Percentiles rank a stretch among this genome's conserved stretches.
These are phyloP conservation scores for Xylariales sp. DNA, from an alignment of 2,329 filamentous ascomycete genomes.

Conservation along the genomic window DNA sequence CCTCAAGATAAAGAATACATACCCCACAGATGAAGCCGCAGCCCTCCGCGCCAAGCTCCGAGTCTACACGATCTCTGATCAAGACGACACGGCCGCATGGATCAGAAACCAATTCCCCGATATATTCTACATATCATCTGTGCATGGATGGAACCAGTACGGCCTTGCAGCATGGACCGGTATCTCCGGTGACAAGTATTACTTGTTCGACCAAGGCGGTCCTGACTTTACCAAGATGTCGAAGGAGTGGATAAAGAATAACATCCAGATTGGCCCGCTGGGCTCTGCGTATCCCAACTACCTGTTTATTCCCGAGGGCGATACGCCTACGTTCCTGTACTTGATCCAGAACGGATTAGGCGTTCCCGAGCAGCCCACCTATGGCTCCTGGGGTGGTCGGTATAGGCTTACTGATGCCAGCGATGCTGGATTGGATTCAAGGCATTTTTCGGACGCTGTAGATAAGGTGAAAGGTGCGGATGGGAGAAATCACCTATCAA, in stretches of 20 bases:
- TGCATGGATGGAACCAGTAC: slow-evolving; percentile 7
- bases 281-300: slow-evolving; percentile 41
- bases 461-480: slow-evolving; percentile 11
- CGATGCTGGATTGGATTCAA: neutral
- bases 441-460: slow-evolving; percentile 8
- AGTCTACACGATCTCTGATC: slow-evolving; percentile 4
- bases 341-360: slow-evolving; percentile 43
- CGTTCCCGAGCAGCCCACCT: slow-evolving; percentile 39
- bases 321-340: slow-evolving; percentile 46
- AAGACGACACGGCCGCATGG: slow-evolving; percentile 4
- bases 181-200: slow-evolving; percentile 4
- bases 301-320: slow-evolving; percentile 48
- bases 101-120: slow-evolving; percentile 2
- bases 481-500: slow-evolving; percentile 8
- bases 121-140: slow-evolving; percentile 1
- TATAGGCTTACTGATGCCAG: slow-evolving; percentile 21
- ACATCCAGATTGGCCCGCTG: slow-evolving; percentile 46
- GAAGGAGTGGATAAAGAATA: slow-evolving; percentile 45
- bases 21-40: slow-evolving; percentile 24
- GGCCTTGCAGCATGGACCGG: slow-evolving; percentile 3
- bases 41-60: slow-evolving; percentile 17
- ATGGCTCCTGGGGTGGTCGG: slow-evolving; percentile 45
- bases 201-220: slow-evolving; percentile 26
- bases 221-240: slow-evolving; percentile 43
- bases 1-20: slow-evolving; percentile 28